Conservation (phyloP, 2,329 filamentous ascomycete species). For the Trichoderma polysporum region DNA sequence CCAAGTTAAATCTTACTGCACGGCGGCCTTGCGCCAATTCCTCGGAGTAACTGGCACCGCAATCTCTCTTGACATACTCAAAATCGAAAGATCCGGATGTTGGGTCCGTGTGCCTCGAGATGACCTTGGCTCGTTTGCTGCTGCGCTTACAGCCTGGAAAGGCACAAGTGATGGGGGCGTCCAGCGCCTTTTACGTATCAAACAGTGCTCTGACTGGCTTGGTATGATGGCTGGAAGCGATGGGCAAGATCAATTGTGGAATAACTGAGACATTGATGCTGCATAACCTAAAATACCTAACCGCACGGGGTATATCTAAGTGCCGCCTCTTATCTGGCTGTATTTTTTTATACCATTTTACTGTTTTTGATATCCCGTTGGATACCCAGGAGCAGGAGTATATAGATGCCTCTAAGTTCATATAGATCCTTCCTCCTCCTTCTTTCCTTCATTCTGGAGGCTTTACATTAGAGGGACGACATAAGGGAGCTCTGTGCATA, state of each 20-base stretch:
- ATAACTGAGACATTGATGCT: constrained; percentile 33
- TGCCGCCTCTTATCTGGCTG: neutral
- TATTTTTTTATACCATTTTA: constrained; percentile 24
- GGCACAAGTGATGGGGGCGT: constrained; percentile 44
- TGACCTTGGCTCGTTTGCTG: constrained; percentile 60
- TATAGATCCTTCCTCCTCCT: neutral
- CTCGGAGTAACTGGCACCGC: constrained; percentile 67
- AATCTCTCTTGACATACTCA: constrained; percentile 69
- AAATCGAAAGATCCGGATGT: constrained; percentile 53
- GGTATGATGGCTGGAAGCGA: constrained; percentile 56
- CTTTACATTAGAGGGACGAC: constrained; percentile 69
- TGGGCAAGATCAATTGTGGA: constrained; percentile 48
- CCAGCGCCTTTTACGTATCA: constrained; percentile 55
- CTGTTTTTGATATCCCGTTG: constrained; percentile 24
- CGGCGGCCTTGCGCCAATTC: constrained; percentile 63
- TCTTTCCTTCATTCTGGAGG: neutral
- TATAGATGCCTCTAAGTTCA: constrained; percentile 19
- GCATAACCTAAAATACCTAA: constrained; percentile 10
- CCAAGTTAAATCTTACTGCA: constrained; percentile 62
- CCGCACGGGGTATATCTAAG: constrained; percentile 21
- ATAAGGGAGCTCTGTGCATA: constrained; percentile 83
- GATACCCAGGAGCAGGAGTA: constrained; percentile 2
- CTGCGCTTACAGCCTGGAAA: constrained; percentile 65
- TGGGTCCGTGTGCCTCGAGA: constrained; percentile 65
- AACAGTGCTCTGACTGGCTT: constrained; percentile 63